phyloP scores from a whole-genome alignment of 75 land plant genomes.

The Pseudotsuga menziesii region DNA sequence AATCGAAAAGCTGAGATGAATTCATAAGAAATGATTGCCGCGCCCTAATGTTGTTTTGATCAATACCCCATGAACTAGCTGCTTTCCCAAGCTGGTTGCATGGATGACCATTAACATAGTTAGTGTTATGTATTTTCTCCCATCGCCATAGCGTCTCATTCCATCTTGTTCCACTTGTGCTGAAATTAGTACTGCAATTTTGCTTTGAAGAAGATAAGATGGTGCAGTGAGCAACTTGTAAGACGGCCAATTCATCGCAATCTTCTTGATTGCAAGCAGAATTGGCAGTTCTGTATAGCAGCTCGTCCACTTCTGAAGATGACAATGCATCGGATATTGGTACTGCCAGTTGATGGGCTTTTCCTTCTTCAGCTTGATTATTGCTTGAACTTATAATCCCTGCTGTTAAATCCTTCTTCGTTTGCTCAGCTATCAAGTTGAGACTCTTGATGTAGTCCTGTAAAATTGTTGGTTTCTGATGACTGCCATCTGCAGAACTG shows the following conservation, averaged over 20 bases:
- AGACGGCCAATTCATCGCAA: background rate
- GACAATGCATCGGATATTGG: background rate
- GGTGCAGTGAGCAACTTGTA: background rate
- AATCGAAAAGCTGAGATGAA: too few species aligned
- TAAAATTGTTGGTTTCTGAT: conserved; percentile 11
- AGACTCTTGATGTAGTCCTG: conserved; percentile 26
- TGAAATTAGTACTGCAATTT: background rate
- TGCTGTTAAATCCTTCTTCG: background rate
- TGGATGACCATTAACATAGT: too few species aligned
- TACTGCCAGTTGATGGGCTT: background rate
- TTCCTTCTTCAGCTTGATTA: too few species aligned
- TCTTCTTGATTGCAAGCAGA: background rate
- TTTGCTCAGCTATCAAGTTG: background rate
- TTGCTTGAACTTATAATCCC: too few species aligned
- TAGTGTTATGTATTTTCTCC: too few species aligned
- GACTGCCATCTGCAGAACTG: background rate
- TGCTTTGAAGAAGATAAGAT: background rate
- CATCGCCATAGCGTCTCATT: too few species aligned
- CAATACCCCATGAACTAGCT: too few species aligned
- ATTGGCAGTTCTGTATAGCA: too few species aligned
- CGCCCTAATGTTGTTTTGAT: too few species aligned
- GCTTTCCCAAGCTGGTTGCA: too few species aligned
- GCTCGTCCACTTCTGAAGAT: background rate
- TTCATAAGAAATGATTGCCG: too few species aligned
- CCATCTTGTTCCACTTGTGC: too few species aligned